Percentiles rank a stretch among this genome's conserved stretches.
These are phyloP conservation scores for Yarrowia deformans DNA, from an alignment of 805 yeast genomes.

Conservation along the genomic window DNA sequence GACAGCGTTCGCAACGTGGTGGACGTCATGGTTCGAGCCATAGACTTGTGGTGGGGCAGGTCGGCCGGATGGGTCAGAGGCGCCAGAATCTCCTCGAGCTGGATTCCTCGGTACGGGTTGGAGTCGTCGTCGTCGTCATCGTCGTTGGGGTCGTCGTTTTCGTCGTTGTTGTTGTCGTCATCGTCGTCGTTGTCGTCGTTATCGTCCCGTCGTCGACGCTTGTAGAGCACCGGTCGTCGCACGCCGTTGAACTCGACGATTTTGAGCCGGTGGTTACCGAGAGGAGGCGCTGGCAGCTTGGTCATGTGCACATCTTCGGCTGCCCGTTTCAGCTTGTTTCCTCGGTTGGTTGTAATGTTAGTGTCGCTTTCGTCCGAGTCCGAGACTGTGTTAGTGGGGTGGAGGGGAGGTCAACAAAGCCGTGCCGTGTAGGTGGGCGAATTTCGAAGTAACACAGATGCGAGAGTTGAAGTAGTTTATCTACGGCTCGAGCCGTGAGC, in stretches of 20 bases:
- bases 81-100: constrained; percentile 66
- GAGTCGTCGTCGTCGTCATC: constrained; percentile 46
- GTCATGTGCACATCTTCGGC: constrained; percentile 58
- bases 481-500: no score
- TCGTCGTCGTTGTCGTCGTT: constrained; percentile 21
- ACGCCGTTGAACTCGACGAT: constrained; percentile 47
- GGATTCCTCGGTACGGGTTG: constrained; percentile 58
- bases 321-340: constrained; percentile 62
- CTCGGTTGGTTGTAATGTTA: constrained; percentile 58
- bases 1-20: constrained; percentile 68
- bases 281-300: constrained; percentile 50
- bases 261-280: constrained; percentile 46
- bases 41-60: constrained; percentile 70
- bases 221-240: constrained; percentile 47
- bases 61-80: constrained; percentile 87
- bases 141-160: constrained; percentile 47
- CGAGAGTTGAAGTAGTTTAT: no score
- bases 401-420: no score
- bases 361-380: constrained; percentile 48
- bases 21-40: constrained; percentile 69
- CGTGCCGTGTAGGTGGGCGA: no score
- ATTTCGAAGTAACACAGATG: no score
- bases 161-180: constrained; percentile 44
- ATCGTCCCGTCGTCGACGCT: constrained; percentile 46
- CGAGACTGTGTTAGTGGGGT: constrained; percentile 43